Base-by-base conservation (phyloP, 2,329 filamentous ascomycete species). In the Ceratocystis eucalypticola region DNA sequence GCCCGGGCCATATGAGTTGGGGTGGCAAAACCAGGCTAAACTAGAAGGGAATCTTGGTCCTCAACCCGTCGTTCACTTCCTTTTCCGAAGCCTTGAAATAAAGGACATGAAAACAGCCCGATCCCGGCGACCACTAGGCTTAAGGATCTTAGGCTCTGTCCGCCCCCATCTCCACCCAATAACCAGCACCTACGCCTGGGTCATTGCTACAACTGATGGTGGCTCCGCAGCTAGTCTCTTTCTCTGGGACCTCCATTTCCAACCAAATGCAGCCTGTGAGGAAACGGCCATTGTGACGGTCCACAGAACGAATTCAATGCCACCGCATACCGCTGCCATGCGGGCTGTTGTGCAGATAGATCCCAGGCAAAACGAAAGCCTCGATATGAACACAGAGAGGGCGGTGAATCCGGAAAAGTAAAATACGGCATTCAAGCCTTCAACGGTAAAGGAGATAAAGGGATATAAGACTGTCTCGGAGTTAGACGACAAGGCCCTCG, bases 361-460 rank as follows among this genome's bases (percentile, higher is more conserved):
- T 53, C 83, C 84, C 33, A 77, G 76, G 74, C 84, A 86, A 75
- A 83, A 83, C 66, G 80, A 74, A 62, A 86, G 75, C 64, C 76
- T 75, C 72, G 77, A 76, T 69, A 86, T 78, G 74, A 84, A 85
- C 69, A 81, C 78, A 55, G 81, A 76, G 22, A 85, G 77, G 8
- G 81, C 81, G 70, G 84, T 77, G 74, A 85, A 85, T 66, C 82
- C 83, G 22, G 78, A 76, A 72, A 86, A 82, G 75, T 83, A 84
- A 72, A 85, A 80, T 66, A 84, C 69, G 3, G 78, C 75, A 72
- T 84, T 85, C 70, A 77, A 65, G 44, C 75, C 71, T 70, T 85
- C 83, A 68, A 84, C 69, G 30, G 73, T 76, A 44, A 85, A 72
- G 53, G 78, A 75, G 10, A 75, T 77, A 69, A 79, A 80, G 37